Conservation (phyloP, 2,329 filamentous ascomycete species). For the Keithomyces neogunnii region DNA sequence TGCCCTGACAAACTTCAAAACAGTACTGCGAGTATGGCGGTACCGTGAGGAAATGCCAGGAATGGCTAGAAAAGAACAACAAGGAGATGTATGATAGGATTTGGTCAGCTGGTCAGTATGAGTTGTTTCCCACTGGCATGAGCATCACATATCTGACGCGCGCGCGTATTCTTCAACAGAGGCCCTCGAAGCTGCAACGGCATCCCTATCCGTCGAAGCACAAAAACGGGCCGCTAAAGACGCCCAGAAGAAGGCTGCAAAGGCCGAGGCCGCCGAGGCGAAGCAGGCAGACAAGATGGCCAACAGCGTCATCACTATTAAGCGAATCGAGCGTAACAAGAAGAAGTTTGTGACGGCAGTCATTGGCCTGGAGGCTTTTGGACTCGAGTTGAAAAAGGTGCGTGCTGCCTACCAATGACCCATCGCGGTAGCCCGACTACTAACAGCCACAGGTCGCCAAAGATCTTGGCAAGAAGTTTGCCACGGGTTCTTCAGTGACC, state of each 20-base stretch:
- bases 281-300: conserved; percentile 78
- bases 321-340: conserved; percentile 97
- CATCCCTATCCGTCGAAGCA: conserved; percentile 78
- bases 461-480: conserved; percentile 98
- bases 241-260: conserved; percentile 91
- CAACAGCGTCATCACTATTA: conserved; percentile 77
- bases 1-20: neutral
- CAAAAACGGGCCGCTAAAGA: conserved; percentile 95
- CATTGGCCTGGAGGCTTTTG: conserved; percentile 83
- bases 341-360: conserved; percentile 93
- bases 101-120: conserved; percentile 70
- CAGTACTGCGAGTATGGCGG: conserved; percentile 99
- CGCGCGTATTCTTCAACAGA: conserved; percentile 36
- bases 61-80: conserved; percentile 79
- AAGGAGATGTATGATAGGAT: conserved; percentile 66
- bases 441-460: conserved; percentile 56
- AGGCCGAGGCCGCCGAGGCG: conserved; percentile 79
- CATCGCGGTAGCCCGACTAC: neutral
- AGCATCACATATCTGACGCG: neutral
- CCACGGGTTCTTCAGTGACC: conserved; percentile 86
- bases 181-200: conserved; percentile 74
- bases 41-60: conserved; percentile 91
- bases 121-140: neutral
- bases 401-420: neutral
- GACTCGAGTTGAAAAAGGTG: conserved; percentile 84